phyloP scores from a whole-genome alignment of 1,284 basidiomycete species.

The Cryptococcus sp. region DNA sequence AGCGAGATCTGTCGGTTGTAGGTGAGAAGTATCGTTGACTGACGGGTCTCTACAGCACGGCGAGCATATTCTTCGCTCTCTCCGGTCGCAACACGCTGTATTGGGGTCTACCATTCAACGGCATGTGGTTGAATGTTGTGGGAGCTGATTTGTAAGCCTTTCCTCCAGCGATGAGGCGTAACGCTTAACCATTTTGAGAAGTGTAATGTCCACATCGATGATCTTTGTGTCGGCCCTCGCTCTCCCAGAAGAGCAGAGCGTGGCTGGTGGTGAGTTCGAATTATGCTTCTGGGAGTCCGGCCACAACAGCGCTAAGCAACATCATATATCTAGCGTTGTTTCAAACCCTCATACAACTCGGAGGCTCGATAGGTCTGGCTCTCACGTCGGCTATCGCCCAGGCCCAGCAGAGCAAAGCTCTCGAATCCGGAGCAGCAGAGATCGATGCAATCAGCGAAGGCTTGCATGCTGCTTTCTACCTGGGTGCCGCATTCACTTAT shows the following conservation, averaged over 20 bases:
- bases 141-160: background rate
- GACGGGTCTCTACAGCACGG: background rate
- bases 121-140: background rate
- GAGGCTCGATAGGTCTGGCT: background rate
- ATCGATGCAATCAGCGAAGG: background rate
- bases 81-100: background rate
- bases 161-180: background rate
- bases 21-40: too few species aligned
- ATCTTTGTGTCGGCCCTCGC: background rate
- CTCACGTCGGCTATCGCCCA: background rate
- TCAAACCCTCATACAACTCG: background rate
- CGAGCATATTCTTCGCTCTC: background rate
- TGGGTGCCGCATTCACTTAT: background rate
- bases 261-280: background rate
- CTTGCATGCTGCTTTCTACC: background rate
- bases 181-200: background rate
- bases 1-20: background rate
- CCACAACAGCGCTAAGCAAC: too few species aligned
- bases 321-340: background rate
- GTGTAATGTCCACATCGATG: background rate
- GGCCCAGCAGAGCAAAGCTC: slow-evolving; percentile 1
- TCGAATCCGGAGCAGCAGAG: background rate
- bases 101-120: background rate
- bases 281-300: background rate
- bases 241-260: background rate